Evolutionary conservation across 305 asterid species (phyloP).

Genomic region (Stenogyne calaminthoides): DNA sequence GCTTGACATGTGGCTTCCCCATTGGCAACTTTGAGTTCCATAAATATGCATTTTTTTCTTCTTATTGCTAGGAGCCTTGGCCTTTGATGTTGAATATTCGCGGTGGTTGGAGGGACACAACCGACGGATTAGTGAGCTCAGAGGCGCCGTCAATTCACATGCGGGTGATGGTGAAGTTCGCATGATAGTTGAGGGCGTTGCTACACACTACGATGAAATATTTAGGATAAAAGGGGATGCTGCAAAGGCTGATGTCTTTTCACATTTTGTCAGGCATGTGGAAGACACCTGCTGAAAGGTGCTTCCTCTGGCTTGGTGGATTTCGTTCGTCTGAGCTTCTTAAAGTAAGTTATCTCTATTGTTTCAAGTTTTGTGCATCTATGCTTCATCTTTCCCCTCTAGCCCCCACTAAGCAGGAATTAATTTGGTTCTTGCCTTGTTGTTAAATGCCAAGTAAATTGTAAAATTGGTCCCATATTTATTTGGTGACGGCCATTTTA

Average conservation of each 20-base stretch:
- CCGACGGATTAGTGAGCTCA: slow-evolving; percentile 55
- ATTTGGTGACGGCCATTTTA: too few species aligned
- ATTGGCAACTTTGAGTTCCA: slow-evolving; percentile 15
- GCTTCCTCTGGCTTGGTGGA: slow-evolving; percentile 73
- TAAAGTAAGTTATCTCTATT: slow-evolving; percentile 37
- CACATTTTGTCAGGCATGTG: slow-evolving; percentile 71
- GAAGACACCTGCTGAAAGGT: slow-evolving; percentile 65
- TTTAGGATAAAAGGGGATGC: slow-evolving; percentile 60
- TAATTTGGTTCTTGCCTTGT: slow-evolving; percentile 4
- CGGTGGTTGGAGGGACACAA: slow-evolving; percentile 66
- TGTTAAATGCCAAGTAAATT: neutral
- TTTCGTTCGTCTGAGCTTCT: slow-evolving; percentile 66
- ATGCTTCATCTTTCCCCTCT: neutral
- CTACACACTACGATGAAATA: slow-evolving; percentile 56
- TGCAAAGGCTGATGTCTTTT: slow-evolving; percentile 62
- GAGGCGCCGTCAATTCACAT: slow-evolving; percentile 62
- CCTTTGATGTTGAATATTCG: slow-evolving; percentile 62
- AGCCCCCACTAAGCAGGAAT: neutral
- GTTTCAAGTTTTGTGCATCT: neutral
- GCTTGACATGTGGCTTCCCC: neutral
- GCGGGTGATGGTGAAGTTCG: slow-evolving; percentile 68
- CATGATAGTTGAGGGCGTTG: slow-evolving; percentile 51
- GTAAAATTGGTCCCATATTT: too few species aligned
- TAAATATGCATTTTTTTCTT: slow-evolving; percentile 19
- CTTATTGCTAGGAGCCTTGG: slow-evolving; percentile 49